Evolutionary conservation across 805 yeast genomes (phyloP).

Genomic region (Saturnispora hagleri): DNA sequence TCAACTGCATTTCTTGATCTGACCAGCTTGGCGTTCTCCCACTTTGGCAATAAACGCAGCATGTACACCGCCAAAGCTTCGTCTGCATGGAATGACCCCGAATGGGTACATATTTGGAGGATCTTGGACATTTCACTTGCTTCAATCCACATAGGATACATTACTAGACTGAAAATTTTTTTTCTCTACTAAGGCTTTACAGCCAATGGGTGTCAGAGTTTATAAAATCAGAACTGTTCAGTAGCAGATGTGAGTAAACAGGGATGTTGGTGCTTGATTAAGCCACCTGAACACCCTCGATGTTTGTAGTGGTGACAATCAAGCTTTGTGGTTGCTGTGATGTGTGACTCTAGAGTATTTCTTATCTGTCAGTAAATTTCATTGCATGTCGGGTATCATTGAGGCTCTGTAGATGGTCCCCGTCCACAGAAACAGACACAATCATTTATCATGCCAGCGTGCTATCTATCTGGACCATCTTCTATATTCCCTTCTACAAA

Average conservation of each 20-base stretch:
- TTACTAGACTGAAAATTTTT: background rate
- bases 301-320: no score
- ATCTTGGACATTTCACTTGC: conserved; percentile 12
- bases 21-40: conserved; percentile 52
- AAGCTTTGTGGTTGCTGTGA: no score
- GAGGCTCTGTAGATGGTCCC: no score
- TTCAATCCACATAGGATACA: background rate
- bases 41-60: conserved; percentile 65
- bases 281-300: no score
- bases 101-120: conserved; percentile 74
- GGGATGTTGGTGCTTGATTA: no score
- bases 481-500: no score
- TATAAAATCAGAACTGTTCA: background rate
- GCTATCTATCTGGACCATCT: no score
- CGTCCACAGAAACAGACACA: no score
- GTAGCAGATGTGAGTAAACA: no score
- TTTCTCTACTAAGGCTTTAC: background rate
- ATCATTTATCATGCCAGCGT: no score
- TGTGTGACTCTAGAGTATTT: no score
- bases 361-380: background rate
- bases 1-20: conserved; percentile 78
- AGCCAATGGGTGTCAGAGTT: background rate
- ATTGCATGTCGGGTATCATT: no score
- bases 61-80: conserved; percentile 90
- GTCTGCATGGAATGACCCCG: conserved; percentile 95